These are phyloP conservation scores for Petasospora rhodanensis DNA, from an alignment of 1,139 yeast species.

Conservation along the genomic window DNA sequence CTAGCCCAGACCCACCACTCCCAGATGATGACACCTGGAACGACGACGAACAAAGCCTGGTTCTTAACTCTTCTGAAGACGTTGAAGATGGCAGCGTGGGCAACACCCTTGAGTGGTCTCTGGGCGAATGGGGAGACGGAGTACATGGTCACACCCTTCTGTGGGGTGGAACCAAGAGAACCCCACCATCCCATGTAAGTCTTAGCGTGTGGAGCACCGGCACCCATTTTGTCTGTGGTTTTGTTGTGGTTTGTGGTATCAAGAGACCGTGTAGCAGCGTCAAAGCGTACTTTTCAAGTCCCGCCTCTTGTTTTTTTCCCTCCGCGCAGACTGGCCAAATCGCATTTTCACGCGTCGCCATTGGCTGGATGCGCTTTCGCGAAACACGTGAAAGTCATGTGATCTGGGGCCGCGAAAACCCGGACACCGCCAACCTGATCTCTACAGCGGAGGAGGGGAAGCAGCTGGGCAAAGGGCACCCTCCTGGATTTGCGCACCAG, in stretches of 20 bases:
- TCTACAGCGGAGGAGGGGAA: no score
- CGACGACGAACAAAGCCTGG: slow-evolving; percentile 71
- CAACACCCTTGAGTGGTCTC: slow-evolving; percentile 83
- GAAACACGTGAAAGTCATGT: no score
- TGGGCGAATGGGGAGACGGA: slow-evolving; percentile 93
- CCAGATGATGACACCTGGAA: slow-evolving; percentile 82
- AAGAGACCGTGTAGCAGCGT: no score
- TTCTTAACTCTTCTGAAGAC: slow-evolving; percentile 89
- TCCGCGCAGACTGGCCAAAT: slow-evolving; percentile 11
- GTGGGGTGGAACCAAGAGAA: slow-evolving; percentile 73
- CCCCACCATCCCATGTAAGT: slow-evolving; percentile 99
- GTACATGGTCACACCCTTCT: slow-evolving; percentile 81
- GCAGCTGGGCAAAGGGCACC: no score
- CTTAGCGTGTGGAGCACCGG: slow-evolving; percentile 68
- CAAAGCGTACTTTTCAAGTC: no score
- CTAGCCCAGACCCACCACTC: slow-evolving; percentile 84
- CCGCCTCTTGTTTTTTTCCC: slow-evolving; percentile 3
- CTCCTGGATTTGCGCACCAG: no score
- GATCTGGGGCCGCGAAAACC: no score
- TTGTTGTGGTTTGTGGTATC: slow-evolving; percentile 1
- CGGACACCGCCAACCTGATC: no score
- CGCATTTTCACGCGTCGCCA: slow-evolving; percentile 16
- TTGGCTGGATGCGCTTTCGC: slow-evolving; percentile 20
- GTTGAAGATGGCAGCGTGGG: slow-evolving; percentile 87
- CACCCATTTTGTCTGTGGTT: slow-evolving; percentile 40